Evolutionary conservation across 176 grass and related monocot genomes (phyloP).

Genomic region (Triticum aestivum): DNA sequence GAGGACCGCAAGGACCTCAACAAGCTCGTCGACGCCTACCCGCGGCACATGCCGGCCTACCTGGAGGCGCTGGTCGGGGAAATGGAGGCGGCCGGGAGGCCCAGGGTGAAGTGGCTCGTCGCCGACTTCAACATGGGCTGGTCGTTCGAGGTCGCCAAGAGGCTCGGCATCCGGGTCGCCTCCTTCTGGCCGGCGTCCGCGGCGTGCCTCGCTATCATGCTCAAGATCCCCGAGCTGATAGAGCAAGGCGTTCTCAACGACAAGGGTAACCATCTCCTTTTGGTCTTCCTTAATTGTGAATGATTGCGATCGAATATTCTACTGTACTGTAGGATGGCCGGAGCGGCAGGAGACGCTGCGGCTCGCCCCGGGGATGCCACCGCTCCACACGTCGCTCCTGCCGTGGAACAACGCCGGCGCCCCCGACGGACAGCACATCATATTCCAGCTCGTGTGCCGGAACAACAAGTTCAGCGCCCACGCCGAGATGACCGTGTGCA

Average conservation of each 20-base stretch:
- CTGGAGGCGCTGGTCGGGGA: constrained; percentile 32
- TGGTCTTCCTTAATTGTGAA: too few species aligned
- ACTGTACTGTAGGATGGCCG: constrained; percentile 32
- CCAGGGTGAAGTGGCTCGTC: constrained; percentile 46
- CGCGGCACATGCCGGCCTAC: constrained; percentile 15
- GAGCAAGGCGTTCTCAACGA: constrained; percentile 49
- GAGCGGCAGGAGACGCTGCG: constrained; percentile 3
- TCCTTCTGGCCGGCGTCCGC: constrained; percentile 42
- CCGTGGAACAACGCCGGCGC: constrained; percentile 30
- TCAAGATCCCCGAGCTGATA: constrained; percentile 52
- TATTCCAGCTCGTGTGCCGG: constrained; percentile 40
- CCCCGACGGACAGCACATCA: constrained; percentile 6
- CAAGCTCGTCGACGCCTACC: constrained; percentile 48
- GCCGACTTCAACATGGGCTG: constrained; percentile 58
- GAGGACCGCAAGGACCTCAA: constrained; percentile 69
- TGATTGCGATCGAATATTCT: neutral
- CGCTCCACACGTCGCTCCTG: constrained; percentile 31
- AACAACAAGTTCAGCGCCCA: constrained; percentile 24
- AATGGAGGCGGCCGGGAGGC: constrained; percentile 10
- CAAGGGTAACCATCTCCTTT: constrained; percentile 25
- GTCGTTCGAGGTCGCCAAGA: constrained; percentile 51
- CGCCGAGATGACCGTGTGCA: constrained; percentile 47
- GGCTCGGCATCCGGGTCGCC: constrained; percentile 38
- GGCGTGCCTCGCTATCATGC: constrained; percentile 32
- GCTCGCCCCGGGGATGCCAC: constrained; percentile 34